These are phyloP conservation scores for Trametes elegans DNA, from an alignment of 768 basidiomycete genomes.

Conservation along the genomic window DNA sequence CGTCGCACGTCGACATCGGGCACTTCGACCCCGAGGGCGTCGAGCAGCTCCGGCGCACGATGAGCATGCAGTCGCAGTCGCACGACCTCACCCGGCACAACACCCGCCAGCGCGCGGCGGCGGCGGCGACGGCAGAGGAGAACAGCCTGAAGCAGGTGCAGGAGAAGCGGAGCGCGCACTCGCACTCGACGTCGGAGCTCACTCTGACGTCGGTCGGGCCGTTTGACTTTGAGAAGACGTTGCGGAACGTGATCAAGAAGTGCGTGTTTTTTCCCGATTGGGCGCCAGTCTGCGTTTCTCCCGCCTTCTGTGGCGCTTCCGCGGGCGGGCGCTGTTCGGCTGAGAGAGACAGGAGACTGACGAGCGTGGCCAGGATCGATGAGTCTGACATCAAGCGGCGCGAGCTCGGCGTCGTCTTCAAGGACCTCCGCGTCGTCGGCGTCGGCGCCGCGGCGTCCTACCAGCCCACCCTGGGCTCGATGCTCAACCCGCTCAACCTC, in stretches of 20 bases:
- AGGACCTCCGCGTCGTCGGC: conserved; percentile 58
- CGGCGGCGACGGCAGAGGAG: no score
- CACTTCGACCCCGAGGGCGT: conserved; percentile 57
- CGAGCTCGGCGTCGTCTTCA: conserved; percentile 60
- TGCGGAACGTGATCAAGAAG: conserved; percentile 26
- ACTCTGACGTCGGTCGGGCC: conserved; percentile 24
- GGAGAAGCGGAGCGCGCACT: not conserved
- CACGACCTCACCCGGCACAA: conserved; percentile 12
- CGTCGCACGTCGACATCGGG: conserved; percentile 37
- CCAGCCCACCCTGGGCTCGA: conserved; percentile 61
- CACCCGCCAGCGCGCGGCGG: not conserved
- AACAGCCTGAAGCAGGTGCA: no score
- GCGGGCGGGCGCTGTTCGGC: no score
- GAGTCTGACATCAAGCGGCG: conserved; percentile 50
- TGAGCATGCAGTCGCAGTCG: conserved; percentile 28
- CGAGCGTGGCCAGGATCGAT: conserved; percentile 48
- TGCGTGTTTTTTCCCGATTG: conserved; percentile 1
- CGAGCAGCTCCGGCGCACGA: conserved; percentile 35
- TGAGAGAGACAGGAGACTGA: no score
- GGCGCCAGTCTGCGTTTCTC: not conserved
- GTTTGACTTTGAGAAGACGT: conserved; percentile 31
- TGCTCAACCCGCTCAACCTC: conserved; percentile 52
- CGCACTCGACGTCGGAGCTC: conserved; percentile 21
- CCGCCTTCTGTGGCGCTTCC: not conserved
- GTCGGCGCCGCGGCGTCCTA: conserved; percentile 53